A percentile compares a stretch with the other conserved stretches of the same genome.
Conservation (phyloP, 164 flowering plant species). For the Stephania yunnanensis region DNA sequence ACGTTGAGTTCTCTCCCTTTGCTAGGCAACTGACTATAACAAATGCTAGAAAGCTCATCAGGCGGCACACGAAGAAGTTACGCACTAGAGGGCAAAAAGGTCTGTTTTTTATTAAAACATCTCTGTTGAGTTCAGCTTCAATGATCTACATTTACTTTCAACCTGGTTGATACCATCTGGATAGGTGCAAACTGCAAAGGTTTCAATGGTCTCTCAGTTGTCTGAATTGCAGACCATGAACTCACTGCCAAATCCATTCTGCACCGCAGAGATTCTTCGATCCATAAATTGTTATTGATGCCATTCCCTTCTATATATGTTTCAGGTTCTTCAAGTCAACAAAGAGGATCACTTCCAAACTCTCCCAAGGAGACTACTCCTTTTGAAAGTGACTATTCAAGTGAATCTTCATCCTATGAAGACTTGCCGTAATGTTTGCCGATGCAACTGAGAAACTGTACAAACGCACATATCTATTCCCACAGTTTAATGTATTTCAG, state of each 20-base stretch:
- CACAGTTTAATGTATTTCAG: neutral
- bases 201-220: neutral
- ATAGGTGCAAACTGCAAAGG: neutral
- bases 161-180: neutral
- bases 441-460: neutral
- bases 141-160: neutral
- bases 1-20: conserved; percentile 82
- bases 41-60: conserved; percentile 79
- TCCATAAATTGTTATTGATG: neutral
- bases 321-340: conserved; percentile 66
- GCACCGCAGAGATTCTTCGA: no score
- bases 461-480: neutral
- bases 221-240: neutral
- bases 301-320: neutral
- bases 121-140: neutral
- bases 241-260: neutral
- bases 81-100: conserved; percentile 83
- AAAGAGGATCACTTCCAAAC: conserved; percentile 50
- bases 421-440: conserved; percentile 46
- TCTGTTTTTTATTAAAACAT: conserved; percentile 7
- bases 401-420: conserved; percentile 77
- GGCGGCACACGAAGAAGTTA: conserved; percentile 92
- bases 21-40: conserved; percentile 91
- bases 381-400: conserved; percentile 69
- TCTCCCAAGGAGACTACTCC: conserved; percentile 68